Conservation (phyloP, 2,329 filamentous ascomycete species). For the Fusarium avenaceum region DNA sequence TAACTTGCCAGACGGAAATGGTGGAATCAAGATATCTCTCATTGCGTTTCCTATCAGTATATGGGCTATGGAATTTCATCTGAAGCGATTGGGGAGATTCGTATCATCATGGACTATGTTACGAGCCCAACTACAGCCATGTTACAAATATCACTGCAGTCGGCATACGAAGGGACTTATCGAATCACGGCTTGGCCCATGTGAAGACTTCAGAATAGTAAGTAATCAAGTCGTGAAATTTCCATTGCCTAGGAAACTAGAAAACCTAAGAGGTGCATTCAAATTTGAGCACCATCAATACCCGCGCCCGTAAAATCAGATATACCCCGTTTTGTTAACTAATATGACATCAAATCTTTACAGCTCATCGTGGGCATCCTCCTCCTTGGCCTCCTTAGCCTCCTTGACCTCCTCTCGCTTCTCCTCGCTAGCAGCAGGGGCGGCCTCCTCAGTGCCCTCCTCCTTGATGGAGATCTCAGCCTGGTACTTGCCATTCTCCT, state of each 20-base stretch:
- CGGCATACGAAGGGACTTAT: neutral
- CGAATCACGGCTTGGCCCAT: neutral
- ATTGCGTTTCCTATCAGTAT: conserved; percentile 18
- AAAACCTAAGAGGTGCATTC: conserved; percentile 46
- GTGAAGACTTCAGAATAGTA: conserved; percentile 20
- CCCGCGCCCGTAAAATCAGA: conserved; percentile 54
- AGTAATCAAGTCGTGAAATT: conserved; percentile 44
- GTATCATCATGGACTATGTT: conserved; percentile 32
- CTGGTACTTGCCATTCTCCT: conserved; percentile 94
- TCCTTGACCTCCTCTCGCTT: conserved; percentile 62
- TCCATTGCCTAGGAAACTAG: conserved; percentile 48
- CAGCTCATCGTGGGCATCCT: conserved; percentile 79
- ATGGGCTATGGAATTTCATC: conserved; percentile 11
- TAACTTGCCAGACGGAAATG: conserved; percentile 12
- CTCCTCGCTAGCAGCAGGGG: conserved; percentile 66
- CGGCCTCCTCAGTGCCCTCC: conserved; percentile 68
- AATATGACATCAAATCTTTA: conserved; percentile 63
- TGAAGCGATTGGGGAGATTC: conserved; percentile 16
- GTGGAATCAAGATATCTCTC: conserved; percentile 30
- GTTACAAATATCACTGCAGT: conserved; percentile 7
- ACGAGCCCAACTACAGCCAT: conserved; percentile 29
- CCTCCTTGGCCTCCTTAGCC: conserved; percentile 58
- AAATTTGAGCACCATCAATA: conserved; percentile 49
- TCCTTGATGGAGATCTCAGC: conserved; percentile 73
- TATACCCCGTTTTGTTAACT: conserved; percentile 49